Evolutionary conservation across 768 basidiomycete species (phyloP), one percentile per base, ranked within the genome.

Genomic region (Boletus rubroflammeus): DNA sequence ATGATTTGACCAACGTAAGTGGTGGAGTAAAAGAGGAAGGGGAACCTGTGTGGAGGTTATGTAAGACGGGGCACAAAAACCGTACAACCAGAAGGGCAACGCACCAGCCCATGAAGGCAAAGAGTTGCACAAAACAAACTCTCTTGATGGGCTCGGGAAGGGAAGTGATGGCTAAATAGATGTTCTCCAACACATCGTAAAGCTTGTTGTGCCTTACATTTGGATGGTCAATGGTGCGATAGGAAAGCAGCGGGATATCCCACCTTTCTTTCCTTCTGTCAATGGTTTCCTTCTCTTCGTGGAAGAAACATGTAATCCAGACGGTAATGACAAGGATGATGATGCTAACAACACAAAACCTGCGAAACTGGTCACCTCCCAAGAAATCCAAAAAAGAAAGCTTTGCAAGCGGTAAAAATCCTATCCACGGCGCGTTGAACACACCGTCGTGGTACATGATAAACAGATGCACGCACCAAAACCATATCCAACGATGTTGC

Each of bases 31-130:
- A 98, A 97, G 38, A 97, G 76, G 76, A 94, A 98, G 1, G 95
- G 95, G 66, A 98, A 98, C 92, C 89, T 88, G 41, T 39, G 21
- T 43, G 52, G 23, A 41, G 21, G 14, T 51, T 19, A 9, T 31
- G 23, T 66, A 26, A 49, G 21, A 62, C 48, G 45, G 63, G 39
- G 52, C 45, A 31, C 17, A 28, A 10, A 10, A 23, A 45, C 39
- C 43, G 41, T 40, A 41, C 25, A 40, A 51, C 21, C 35, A 26
- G 17, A 45, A 42, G 41, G 13, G 0, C 11, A 23, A 73, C 83
- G 28, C 62, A 88, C 91, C 95, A 98, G 60, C 92, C 93, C 92
- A 96, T 96, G 68, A 96, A 98, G 2, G 95, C 94, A 67, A 92
- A 95, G 17, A 98, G 72, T 65, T 98, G 95, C 3, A 97, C 94